Evolutionary conservation across 2,329 filamentous ascomycete genomes (phyloP).

Genomic region (Beauveria sp.): DNA sequence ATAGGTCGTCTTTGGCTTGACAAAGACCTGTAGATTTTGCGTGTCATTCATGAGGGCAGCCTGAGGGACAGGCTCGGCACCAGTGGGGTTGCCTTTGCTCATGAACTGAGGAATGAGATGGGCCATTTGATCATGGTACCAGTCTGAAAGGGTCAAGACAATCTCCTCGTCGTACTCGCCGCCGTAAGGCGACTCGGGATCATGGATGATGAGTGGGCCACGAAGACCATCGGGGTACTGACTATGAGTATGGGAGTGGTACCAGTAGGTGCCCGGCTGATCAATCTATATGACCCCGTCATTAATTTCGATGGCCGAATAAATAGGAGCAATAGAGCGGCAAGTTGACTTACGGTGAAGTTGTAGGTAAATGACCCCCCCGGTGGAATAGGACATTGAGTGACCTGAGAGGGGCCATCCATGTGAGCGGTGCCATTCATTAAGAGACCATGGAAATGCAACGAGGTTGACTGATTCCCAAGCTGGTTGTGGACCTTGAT

Average conservation of each 20-base stretch:
- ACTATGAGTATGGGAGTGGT: constrained; percentile 60
- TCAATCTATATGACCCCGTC: constrained; percentile 18
- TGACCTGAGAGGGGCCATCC: constrained; percentile 61
- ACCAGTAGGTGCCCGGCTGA: constrained; percentile 73
- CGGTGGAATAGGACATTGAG: constrained; percentile 59
- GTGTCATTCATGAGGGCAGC: constrained; percentile 66
- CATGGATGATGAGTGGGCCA: constrained; percentile 56
- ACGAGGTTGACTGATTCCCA: constrained; percentile 53
- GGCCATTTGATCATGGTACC: constrained; percentile 58
- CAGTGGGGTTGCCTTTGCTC: constrained; percentile 46
- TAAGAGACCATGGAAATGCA: constrained; percentile 66
- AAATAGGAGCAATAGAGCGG: too few relatives aligned
- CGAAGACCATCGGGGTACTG: constrained; percentile 67
- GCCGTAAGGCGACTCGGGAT: constrained; percentile 49
- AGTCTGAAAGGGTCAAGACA: constrained; percentile 58
- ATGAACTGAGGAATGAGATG: constrained; percentile 42
- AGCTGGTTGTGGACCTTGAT: constrained; percentile 53
- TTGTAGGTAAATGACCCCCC: constrained; percentile 61
- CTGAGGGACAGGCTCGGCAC: constrained; percentile 60
- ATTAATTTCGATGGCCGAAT: too few relatives aligned
- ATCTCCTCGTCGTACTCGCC: constrained; percentile 55
- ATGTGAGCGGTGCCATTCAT: constrained; percentile 61
- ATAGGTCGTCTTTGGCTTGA: constrained; percentile 63
- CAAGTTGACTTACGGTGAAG: constrained; percentile 40
- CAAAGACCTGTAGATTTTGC: constrained; percentile 47